Evolutionary conservation across 192 early-diverging fungal species (phyloP), one percentile per base, ranked within the genome.

Genomic region (Gryganskiella cystojenkinii): DNA sequence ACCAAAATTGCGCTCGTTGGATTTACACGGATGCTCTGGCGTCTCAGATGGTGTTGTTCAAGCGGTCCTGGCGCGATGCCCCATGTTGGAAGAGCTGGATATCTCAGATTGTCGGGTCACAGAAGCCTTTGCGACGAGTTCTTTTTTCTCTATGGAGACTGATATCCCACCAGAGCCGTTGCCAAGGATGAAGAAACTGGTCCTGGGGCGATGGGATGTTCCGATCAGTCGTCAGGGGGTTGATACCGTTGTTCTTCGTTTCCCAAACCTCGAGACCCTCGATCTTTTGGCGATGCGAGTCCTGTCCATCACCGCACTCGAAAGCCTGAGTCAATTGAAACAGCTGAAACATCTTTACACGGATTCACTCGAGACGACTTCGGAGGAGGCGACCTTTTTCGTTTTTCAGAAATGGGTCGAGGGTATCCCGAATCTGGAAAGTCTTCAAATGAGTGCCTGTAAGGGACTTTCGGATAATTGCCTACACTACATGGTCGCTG

Each of bases 391-490:
- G 28, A 56, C 64, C n/a, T 17, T 11, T 9, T 25, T 56, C 28
- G 65, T 76, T 7, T 9, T 76, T 22, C 64, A 67, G 28, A 43
- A 40, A n/a, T 76, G 73, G 73, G 65, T 76, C 9, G 73, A 34
- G 9, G 73, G 73, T 0, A 76, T 76, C 3, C 60, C 64, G 7
- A 31, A 58, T 28, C 46, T 76, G 28, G 73, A 76, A 22, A 68
- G 65, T 34, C 28, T 76, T 24, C 73, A 76, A 40, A 35, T 76
- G 53, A 67, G 51, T 27, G 57, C 57, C 4, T 76, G 73, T 15
- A 76, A 76, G 24, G 73, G 73, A 4, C 53, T 76, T 0, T 68
- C 65, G 6, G 73, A 76, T 33, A 2, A 7, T 13, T 56, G 34
- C 2, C 40, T 68, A 19, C 54, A 30, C 25, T 10, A 67, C 24